Percentiles rank a stretch among this genome's conserved stretches.
Conservation (phyloP, 257 asterid genomes). For the Rehmannia glutinosa region DNA sequence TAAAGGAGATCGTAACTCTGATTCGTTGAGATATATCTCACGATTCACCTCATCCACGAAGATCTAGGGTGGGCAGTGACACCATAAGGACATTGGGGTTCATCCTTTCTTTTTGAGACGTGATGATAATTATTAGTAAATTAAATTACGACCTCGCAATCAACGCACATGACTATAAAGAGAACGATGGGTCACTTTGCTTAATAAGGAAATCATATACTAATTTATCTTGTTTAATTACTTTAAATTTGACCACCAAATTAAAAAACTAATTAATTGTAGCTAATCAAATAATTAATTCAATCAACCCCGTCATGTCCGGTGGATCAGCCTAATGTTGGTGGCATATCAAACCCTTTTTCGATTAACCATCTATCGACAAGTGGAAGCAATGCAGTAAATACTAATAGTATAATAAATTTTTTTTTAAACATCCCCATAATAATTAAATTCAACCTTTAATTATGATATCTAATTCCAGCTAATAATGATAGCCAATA, state of each 20-base stretch:
- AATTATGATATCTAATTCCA: background rate
- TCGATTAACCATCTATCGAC: background rate
- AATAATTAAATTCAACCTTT: background rate
- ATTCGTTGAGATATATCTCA: no score
- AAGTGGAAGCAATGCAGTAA: background rate
- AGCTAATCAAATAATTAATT: no score
- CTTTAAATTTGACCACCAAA: background rate
- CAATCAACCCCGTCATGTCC: no score
- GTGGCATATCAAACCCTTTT: background rate
- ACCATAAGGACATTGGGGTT: no score
- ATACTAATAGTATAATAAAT: background rate
- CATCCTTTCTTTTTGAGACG: no score
- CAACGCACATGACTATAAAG: background rate
- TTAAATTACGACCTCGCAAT: no score
- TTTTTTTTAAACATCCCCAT: background rate
- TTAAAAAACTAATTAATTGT: no score
- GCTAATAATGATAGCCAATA: background rate
- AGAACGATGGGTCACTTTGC: slow-evolving; percentile 11
- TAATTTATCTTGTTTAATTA: slow-evolving; percentile 3
- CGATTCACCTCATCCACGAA: no score
- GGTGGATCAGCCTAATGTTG: no score
- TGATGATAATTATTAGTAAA: no score
- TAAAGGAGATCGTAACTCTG: no score
- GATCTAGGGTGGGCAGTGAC: no score
- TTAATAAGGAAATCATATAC: background rate